Evolutionary conservation across 2,329 filamentous ascomycete genomes (phyloP), one percentile per base, ranked within the genome.

Genomic region (Sporothrix variecibatus): DNA sequence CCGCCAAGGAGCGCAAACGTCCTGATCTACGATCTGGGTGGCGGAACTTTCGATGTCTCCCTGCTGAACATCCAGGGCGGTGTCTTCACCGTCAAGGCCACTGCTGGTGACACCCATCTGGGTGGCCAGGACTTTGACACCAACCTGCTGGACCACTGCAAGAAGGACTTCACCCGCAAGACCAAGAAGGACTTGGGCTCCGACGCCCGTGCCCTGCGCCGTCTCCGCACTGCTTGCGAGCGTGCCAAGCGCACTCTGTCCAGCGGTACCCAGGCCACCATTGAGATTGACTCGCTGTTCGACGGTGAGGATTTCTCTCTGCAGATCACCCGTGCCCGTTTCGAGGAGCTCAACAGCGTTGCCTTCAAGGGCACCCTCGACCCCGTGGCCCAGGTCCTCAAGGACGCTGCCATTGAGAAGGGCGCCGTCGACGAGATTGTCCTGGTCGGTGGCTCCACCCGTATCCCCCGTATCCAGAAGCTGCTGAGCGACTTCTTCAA

Each of bases 381-480:
- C 82, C 96, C 96, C 75, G 96, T 99, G 81, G 93, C 94, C 84
- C 95, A 97, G 87, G 96, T 99, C 77, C 89, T 99, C 76, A 97
- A 97, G 89, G 96, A 99, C 82, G 92, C 96, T 78, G 86, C 82
- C 80, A 89, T 98, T 75, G 92, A 95, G 82, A 98, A 98, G 93
- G 89, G 85, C 85, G 92, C 90, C 82, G 95, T 99, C 81, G 94
- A 98, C 83, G 96, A 99, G 90, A 97, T 99, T 79, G 96, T 99
- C 81, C 93, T 99, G 81, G 96, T 99, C 82, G 96, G 96, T 91
- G 96, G 96, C 80, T 98, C 95, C 77, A 99, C 96, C 82, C 96
- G 96, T 94, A 99, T 99, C 80, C 96, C 96, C 82, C 91, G 92
- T 84, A 97, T 99, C 85, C 96, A 99, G 92, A 98, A 98, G 91